Evolutionary conservation across 73 alveolate species (phyloP).

Genomic region (Stentor roeselii): DNA sequence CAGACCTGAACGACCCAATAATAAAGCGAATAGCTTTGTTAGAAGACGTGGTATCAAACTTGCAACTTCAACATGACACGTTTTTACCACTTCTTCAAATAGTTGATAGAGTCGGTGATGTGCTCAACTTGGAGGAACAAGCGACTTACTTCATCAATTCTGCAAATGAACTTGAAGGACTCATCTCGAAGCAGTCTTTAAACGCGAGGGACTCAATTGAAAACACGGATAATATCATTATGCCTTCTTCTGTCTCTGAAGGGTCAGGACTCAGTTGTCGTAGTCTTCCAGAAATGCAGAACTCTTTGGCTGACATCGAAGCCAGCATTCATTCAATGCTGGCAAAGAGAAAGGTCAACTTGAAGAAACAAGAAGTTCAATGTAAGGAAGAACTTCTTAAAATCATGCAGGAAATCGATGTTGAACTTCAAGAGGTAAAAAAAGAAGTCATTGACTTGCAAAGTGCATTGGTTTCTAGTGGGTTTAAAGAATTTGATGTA

Average conservation of each 20-base stretch:
- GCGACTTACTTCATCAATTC: not conserved
- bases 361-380: not conserved
- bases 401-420: not conserved
- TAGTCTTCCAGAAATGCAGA: conserved; percentile 1
- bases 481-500: not conserved
- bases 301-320: not conserved
- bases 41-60: not conserved
- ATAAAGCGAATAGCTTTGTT: not conserved
- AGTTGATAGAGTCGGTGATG: not conserved
- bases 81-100: not conserved
- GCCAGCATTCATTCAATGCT: not conserved
- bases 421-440: not conserved
- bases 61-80: not conserved
- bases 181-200: not conserved
- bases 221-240: not conserved
- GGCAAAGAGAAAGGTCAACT: not conserved
- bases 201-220: not conserved
- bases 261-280: not conserved
- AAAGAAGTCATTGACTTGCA: not conserved
- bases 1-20: not conserved
- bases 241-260: not conserved
- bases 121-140: not conserved
- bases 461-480: not conserved
- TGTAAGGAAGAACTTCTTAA: not conserved
- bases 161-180: not conserved